Base-by-base conservation (phyloP, 2,329 filamentous ascomycete species). In the Sporothrix pallida region DNA sequence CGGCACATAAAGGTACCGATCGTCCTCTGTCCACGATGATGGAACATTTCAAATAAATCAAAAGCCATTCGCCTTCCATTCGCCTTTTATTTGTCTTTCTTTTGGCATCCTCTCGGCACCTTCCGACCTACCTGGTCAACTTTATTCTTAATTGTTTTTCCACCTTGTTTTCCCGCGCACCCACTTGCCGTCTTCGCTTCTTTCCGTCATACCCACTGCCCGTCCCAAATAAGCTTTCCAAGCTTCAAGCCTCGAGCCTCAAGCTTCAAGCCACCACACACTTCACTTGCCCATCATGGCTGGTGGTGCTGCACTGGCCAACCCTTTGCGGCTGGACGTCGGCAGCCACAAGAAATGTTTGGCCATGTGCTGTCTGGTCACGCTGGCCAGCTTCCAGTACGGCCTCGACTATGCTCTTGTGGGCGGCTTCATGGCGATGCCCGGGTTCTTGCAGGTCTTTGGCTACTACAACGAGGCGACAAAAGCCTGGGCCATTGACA, bases 391-490 rank as follows among this genome's bases (percentile, higher is more conserved):
- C 20, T 81, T 81, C 73, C 80, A 81, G 75, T 81, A 81, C 78
- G 79, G 80, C 17, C 77, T 81, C 48, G 81, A 82, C 70, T 80
- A 81, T 13, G 79, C 78, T 9, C 77, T 81, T 17, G 77, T 81
- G 15, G 79, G 80, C n/a, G 81, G 81, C 20, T 80, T 81, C 70
- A 76, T 80, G 75, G 80, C 80, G 42, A 81, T 81, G 80, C 80
- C 80, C 4, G 80, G 80, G 9, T 82, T 82, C 74, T 75, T 81
- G 62, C 74, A 75, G 62, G 78, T 80, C n/a, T 82, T 81, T 69
- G 80, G 81, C 20, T 81, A 81, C 73, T 79, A 78, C 58, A 76
- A 81, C 62, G 71, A 75, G 1, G 52, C 69, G 5, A 69, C 74
- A 4, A 62, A 74, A 8, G 74, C 74, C 67, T 81, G 79, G 79